Conservation (phyloP, 805 yeast species). For the Saccharomycopsis oosterbeekiorum region DNA sequence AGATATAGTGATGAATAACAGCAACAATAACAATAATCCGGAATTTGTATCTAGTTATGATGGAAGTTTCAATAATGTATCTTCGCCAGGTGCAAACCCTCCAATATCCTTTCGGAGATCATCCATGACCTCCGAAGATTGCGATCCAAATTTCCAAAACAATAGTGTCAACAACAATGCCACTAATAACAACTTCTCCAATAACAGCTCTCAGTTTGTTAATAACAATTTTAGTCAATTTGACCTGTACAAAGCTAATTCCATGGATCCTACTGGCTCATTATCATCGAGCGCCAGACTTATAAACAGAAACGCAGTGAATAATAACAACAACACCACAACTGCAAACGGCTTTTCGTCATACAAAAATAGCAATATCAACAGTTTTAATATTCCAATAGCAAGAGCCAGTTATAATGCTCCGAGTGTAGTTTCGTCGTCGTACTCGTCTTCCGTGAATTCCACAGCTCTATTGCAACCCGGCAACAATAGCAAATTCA, state of each 20-base stretch:
- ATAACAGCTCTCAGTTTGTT: not conserved
- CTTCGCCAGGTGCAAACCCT: not conserved
- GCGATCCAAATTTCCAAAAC: not conserved
- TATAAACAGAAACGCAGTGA: not conserved
- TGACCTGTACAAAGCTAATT: not conserved
- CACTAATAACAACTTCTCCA: not conserved
- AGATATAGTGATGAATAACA: not conserved
- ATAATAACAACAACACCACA: not conserved
- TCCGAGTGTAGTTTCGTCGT: conserved; percentile 39
- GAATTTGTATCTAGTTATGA: not conserved
- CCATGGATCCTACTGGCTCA: not conserved
- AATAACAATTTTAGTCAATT: not conserved
- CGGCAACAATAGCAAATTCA: not conserved
- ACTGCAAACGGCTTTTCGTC: not conserved
- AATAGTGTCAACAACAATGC: not conserved
- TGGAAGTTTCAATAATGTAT: not conserved
- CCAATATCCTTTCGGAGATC: not conserved
- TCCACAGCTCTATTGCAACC: not conserved
- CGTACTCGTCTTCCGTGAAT: conserved; percentile 25
- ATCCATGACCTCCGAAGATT: not conserved
- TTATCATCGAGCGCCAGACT: not conserved
- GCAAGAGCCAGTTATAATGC: conserved; percentile 29
- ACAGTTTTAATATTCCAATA: not conserved
- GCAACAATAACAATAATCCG: not conserved
- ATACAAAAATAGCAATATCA: not conserved